A percentile compares a stretch with the other conserved stretches of the same genome.
Conservation (phyloP, 306 rosid genomes). For the Hippophae rhamnoides region DNA sequence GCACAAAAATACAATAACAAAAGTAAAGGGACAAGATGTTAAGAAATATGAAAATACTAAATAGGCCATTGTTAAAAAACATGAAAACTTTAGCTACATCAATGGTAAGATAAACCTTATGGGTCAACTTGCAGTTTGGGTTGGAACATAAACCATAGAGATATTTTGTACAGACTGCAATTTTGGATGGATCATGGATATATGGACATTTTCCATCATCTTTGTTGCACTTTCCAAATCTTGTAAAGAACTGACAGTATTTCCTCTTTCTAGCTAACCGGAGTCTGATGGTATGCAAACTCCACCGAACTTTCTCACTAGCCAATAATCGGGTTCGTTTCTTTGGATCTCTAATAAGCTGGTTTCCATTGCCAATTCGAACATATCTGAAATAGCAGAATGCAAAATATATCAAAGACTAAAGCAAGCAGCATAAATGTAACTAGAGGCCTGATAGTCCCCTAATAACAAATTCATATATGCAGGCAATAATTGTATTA, state of each 20-base stretch:
- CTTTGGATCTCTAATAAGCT: slow-evolving; percentile 88
- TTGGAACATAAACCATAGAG: slow-evolving; percentile 80
- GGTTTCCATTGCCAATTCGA: slow-evolving; percentile 82
- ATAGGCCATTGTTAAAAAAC: neutral
- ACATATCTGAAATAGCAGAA: slow-evolving; percentile 54
- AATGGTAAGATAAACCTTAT: slow-evolving; percentile 52
- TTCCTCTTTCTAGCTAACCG: slow-evolving; percentile 80
- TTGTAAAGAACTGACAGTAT: slow-evolving; percentile 86
- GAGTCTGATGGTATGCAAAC: slow-evolving; percentile 92
- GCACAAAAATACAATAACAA: slow-evolving; percentile 19
- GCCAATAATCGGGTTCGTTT: slow-evolving; percentile 82
- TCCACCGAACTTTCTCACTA: slow-evolving; percentile 92
- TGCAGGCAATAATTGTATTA: neutral
- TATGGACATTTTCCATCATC: slow-evolving; percentile 88
- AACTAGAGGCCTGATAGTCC: neutral
- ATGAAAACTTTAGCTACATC: slow-evolving; percentile 11
- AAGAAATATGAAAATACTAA: no score
- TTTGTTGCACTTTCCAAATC: slow-evolving; percentile 92
- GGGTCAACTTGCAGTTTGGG: slow-evolving; percentile 87
- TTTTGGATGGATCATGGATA: slow-evolving; percentile 86
- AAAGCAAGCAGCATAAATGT: neutral
- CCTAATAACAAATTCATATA: no score
- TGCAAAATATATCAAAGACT: slow-evolving; percentile 2
- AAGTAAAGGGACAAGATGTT: slow-evolving; percentile 8
- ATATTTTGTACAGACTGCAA: slow-evolving; percentile 96